A percentile compares a stretch with the other conserved stretches of the same genome.
Evolutionary conservation across 2,329 filamentous ascomycete species (phyloP).

Genomic region (Periconia digitata): DNA sequence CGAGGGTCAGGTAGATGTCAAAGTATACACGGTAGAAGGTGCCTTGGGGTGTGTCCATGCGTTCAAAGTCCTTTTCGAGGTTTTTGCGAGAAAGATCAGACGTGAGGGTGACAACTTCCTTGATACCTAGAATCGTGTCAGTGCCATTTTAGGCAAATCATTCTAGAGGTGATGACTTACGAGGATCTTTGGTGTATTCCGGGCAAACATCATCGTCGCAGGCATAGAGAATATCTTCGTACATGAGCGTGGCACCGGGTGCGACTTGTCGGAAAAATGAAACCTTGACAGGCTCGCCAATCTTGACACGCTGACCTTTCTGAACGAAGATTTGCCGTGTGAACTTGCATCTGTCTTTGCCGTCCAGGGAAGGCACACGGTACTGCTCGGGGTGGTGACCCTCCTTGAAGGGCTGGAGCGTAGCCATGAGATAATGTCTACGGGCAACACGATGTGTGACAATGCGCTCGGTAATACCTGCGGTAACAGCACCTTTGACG

Average conservation of each 20-base stretch:
- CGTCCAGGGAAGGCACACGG: slow-evolving; percentile 92
- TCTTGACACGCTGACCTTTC: slow-evolving; percentile 98
- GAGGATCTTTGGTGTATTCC: slow-evolving; percentile 98
- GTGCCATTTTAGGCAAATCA: neutral
- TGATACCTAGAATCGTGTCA: slow-evolving; percentile 69
- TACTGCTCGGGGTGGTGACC: slow-evolving; percentile 98
- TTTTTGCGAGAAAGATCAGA: slow-evolving; percentile 98
- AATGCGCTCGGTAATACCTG: slow-evolving; percentile 95
- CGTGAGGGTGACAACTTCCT: slow-evolving; percentile 96
- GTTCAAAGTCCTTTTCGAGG: slow-evolving; percentile 97
- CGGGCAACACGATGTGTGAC: slow-evolving; percentile 96
- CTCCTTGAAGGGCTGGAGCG: slow-evolving; percentile 97
- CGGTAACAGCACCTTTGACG: slow-evolving; percentile 96
- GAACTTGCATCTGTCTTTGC: slow-evolving; percentile 98
- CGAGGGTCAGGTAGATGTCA: slow-evolving; percentile 82
- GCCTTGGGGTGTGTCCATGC: slow-evolving; percentile 98
- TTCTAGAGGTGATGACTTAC: slow-evolving; percentile 69
- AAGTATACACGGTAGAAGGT: slow-evolving; percentile 65
- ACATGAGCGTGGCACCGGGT: slow-evolving; percentile 96
- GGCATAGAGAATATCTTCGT: slow-evolving; percentile 96
- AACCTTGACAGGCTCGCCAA: slow-evolving; percentile 97
- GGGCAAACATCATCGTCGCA: slow-evolving; percentile 98
- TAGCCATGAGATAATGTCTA: slow-evolving; percentile 98
- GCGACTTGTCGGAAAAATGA: slow-evolving; percentile 98
- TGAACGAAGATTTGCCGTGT: slow-evolving; percentile 98